Conservation (phyloP, 1,284 basidiomycete species). For the Trichosporon inkin region DNA sequence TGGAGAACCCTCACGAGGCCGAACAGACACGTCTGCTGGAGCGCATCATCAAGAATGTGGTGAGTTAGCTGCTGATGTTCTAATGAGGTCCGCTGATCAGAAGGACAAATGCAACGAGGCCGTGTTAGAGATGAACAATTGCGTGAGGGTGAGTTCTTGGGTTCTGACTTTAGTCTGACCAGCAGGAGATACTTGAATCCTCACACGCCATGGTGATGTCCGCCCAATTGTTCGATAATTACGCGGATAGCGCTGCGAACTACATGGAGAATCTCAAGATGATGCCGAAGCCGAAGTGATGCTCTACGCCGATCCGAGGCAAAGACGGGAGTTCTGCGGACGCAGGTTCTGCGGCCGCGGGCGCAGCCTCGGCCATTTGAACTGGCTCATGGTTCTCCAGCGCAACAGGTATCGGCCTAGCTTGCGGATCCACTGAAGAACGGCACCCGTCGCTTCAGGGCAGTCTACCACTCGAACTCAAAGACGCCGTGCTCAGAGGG, state of each 20-base stretch:
- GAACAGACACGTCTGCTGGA: conserved; percentile 82
- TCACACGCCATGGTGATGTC: conserved; percentile 59
- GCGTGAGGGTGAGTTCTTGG: conserved; percentile 39
- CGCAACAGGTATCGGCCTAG: no score
- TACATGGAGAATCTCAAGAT: conserved; percentile 62
- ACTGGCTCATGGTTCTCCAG: no score
- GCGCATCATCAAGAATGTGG: conserved; percentile 83
- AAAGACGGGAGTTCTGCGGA: no score
- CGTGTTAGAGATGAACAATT: conserved; percentile 48
- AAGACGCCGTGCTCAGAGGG: no score
- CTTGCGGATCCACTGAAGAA: no score
- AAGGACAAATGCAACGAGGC: conserved; percentile 51
- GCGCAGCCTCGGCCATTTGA: no score
- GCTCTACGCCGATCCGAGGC: background rate
- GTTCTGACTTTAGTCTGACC: background rate
- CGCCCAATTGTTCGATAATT: conserved; percentile 71
- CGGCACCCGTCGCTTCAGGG: no score
- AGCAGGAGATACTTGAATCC: conserved; percentile 40
- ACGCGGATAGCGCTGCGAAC: conserved; percentile 78
- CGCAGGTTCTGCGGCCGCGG: no score
- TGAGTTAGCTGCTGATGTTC: conserved; percentile 49
- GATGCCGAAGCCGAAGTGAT: conserved; percentile 37
- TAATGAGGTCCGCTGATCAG: conserved; percentile 13
- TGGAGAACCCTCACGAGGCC: conserved; percentile 90
- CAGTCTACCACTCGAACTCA: no score